Base-by-base conservation (phyloP, 2,329 filamentous ascomycete species). In the Aspergillus aculeatus region DNA sequence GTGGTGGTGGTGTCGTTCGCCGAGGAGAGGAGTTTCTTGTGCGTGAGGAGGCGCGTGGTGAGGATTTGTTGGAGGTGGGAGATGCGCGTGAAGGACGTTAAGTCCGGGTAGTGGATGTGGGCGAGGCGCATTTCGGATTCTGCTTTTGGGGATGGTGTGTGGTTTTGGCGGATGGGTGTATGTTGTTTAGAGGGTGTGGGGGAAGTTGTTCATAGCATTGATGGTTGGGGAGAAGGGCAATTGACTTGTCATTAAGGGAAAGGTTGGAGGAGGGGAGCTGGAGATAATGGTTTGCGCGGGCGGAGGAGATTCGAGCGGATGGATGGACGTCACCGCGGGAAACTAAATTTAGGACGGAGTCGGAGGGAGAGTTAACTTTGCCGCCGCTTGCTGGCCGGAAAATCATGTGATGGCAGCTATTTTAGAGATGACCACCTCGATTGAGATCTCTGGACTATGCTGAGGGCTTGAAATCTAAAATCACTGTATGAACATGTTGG, bases 41-140 rank as follows among this genome's bases (percentile, higher is more conserved):
- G 80, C 29, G 83, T 76, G 50, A 91, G 84, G 61, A 89, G 82
- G 38, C 78, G 78, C 21, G 76, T 70, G 57, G 86, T 84, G 59
- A 89, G 78, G 49, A 73, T 72, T 64, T 83, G 77, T 78, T 90
- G 87, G 57, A 89, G 74, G 26, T 67, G 65, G 47, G 84, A 78
- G 57, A 85, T 85, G 23, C 79, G 78, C 14, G 74, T 69, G 70
- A 89, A 89, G 49, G 82, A 77, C 11, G 82, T 82, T 56, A 83
- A 74, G 61, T 75, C 71, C 4, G 80, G 82, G 58, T 89, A 75
- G 68, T 85, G 84, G 62, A 89, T 78, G 73, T 89, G 86, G n/a
- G 81, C 79, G 68, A 88, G 80, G 66, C 78, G 77, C 82, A 85
- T 84, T 57, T 48, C 70, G 57, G 35, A 48, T 41, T 26, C 59